Conservation (phyloP, 768 basidiomycete species). For the Tulasnella sp. region DNA sequence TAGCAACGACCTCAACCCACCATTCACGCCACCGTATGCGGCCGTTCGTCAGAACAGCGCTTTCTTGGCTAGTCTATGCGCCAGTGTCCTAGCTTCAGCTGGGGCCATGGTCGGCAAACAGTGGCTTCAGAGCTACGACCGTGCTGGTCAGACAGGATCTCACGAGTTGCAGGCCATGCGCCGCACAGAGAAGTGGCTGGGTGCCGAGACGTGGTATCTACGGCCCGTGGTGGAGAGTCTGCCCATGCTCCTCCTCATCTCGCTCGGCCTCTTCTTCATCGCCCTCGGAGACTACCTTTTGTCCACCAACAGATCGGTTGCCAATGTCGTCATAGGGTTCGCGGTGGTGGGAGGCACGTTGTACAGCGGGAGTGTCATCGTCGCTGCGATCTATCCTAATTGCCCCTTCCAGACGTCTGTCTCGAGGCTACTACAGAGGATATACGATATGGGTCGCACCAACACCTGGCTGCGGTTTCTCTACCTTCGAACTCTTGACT, state of each 20-base stretch:
- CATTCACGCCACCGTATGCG: background rate
- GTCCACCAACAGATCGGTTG: background rate
- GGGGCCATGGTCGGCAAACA: conserved; percentile 9
- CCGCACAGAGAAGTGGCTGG: background rate
- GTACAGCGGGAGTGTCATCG: background rate
- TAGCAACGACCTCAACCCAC: background rate
- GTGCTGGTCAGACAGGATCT: background rate
- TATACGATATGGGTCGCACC: too few species aligned
- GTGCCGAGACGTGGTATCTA: background rate
- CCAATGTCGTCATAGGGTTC: background rate
- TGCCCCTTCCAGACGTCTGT: background rate
- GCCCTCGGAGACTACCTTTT: background rate
- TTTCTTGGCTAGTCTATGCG: background rate
- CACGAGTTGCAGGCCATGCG: background rate
- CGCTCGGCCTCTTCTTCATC: background rate
- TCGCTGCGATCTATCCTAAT: background rate
- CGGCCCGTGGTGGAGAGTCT: background rate
- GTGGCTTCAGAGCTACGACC: background rate
- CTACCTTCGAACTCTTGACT: too few species aligned
- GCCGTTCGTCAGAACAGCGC: background rate
- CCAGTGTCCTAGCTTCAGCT: background rate
- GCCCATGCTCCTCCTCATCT: background rate
- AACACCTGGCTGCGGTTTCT: too few species aligned
- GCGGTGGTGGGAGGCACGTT: background rate
- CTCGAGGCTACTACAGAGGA: too few species aligned